Evolutionary conservation across 805 yeast genomes (phyloP).

Genomic region (Nakazawaea molendinolei): DNA sequence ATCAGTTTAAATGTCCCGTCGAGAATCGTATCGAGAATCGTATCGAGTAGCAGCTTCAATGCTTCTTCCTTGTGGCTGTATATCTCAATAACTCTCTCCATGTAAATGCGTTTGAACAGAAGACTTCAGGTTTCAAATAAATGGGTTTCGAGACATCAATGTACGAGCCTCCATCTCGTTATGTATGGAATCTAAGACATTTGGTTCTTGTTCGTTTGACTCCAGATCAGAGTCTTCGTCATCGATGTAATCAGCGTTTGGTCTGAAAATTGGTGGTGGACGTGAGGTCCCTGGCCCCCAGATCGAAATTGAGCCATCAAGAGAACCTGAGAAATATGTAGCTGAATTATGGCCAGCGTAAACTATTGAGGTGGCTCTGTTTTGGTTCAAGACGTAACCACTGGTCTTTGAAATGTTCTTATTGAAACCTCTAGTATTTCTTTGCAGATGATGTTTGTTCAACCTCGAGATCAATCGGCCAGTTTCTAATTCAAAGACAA

Average conservation of each 20-base stretch:
- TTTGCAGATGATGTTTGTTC: too few relatives aligned
- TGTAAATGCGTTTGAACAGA: background rate
- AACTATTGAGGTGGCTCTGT: slow-evolving; percentile 45
- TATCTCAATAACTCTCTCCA: too few relatives aligned
- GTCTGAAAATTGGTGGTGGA: slow-evolving; percentile 13
- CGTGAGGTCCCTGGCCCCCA: slow-evolving; percentile 42
- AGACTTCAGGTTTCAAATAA: background rate
- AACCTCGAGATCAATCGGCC: slow-evolving; percentile 54
- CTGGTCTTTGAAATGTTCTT: too few relatives aligned
- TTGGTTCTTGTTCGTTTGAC: background rate
- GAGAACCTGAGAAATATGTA: slow-evolving; percentile 52
- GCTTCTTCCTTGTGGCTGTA: too few relatives aligned
- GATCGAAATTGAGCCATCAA: slow-evolving; percentile 55
- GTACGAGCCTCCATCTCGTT: slow-evolving; percentile 23
- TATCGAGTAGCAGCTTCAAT: too few relatives aligned
- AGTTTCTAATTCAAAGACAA: slow-evolving; percentile 49
- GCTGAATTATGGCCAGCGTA: slow-evolving; percentile 37
- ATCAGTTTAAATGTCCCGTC: too few relatives aligned
- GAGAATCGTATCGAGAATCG: too few relatives aligned
- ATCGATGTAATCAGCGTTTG: slow-evolving; percentile 1
- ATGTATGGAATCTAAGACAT: slow-evolving; percentile 21
- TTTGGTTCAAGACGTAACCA: slow-evolving; percentile 3
- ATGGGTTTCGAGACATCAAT: slow-evolving; percentile 6
- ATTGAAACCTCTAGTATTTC: too few relatives aligned
- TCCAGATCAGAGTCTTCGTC: slow-evolving; percentile 3